Percentiles rank a stretch among this genome's conserved stretches.
Evolutionary conservation across 371 early-diverging fungal genomes (phyloP).

Genomic region (Rhizopus microsporus): DNA sequence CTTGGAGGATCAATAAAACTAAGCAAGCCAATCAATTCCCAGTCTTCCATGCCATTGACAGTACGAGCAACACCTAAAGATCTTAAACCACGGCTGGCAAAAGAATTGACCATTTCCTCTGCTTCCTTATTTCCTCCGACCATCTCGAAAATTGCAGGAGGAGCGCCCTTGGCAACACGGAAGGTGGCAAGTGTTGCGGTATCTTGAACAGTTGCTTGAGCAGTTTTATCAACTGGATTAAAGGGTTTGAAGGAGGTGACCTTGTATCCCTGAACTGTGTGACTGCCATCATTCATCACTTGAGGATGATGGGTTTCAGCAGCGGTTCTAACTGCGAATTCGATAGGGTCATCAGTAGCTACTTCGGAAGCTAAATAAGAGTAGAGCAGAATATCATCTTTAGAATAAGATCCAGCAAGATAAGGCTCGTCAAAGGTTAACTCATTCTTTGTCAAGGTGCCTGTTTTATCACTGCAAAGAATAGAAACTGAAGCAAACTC

Average conservation of each 20-base stretch:
- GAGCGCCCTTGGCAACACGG: conserved; percentile 66
- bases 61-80: conserved; percentile 67
- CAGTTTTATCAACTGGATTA: conserved; percentile 81
- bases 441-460: conserved; percentile 92
- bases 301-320: conserved; percentile 77
- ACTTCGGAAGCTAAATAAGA: conserved; percentile 89
- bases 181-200: conserved; percentile 69
- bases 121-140: conserved; percentile 59
- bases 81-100: conserved; percentile 75
- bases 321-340: conserved; percentile 85
- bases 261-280: conserved; percentile 72
- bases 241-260: conserved; percentile 80
- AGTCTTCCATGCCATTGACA: conserved; percentile 52
- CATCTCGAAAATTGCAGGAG: conserved; percentile 60
- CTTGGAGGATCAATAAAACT: conserved; percentile 86
- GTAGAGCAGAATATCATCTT: conserved; percentile 83
- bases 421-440: conserved; percentile 90
- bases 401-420: conserved; percentile 68
- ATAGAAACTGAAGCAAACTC: conserved; percentile 92
- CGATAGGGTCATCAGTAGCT: conserved; percentile 93
- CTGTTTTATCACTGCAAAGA: conserved; percentile 96
- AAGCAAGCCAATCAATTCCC: conserved; percentile 62
- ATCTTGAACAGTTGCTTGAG: conserved; percentile 84
- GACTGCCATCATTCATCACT: conserved; percentile 56
- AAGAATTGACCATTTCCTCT: conserved; percentile 54